These are phyloP conservation scores for Macaranga tanarius DNA, from an alignment of 441 rosid species.

Conservation along the genomic window DNA sequence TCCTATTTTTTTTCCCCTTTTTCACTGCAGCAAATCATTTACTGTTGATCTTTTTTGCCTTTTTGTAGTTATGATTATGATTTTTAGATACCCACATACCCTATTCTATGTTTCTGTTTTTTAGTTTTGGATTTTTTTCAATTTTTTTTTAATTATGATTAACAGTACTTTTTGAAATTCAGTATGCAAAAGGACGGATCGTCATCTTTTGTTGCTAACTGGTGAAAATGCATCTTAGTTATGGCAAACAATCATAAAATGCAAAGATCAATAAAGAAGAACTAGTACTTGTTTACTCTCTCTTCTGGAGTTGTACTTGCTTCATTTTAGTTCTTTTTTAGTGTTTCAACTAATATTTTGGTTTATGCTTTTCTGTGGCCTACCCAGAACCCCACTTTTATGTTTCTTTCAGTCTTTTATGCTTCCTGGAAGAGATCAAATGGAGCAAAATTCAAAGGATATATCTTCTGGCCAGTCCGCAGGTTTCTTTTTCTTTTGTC, in stretches of 20 bases:
- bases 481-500: slow-evolving; percentile 26
- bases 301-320: background rate
- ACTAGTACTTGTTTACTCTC: too few species aligned
- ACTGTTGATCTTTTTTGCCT: background rate
- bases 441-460: slow-evolving; percentile 48
- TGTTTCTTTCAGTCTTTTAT: slow-evolving; percentile 10
- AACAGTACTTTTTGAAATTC: too few species aligned
- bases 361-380: background rate
- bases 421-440: slow-evolving; percentile 33
- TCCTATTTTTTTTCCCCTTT: too few species aligned
- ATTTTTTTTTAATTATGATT: too few species aligned
- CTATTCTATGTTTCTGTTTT: background rate
- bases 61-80: background rate
- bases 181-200: too few species aligned
- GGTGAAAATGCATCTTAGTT: background rate
- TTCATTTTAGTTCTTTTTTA: background rate
- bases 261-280: too few species aligned
- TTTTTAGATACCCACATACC: background rate
- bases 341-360: background rate
- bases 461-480: slow-evolving; percentile 25
- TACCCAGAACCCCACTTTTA: background rate
- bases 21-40: too few species aligned
- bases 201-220: background rate
- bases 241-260: background rate
- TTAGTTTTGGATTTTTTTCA: too few species aligned